A percentile compares a stretch with the other conserved stretches of the same genome.
These are phyloP conservation scores for Cochliopodium minus DNA, from an alignment of 208 protist species.

Conservation along the genomic window DNA sequence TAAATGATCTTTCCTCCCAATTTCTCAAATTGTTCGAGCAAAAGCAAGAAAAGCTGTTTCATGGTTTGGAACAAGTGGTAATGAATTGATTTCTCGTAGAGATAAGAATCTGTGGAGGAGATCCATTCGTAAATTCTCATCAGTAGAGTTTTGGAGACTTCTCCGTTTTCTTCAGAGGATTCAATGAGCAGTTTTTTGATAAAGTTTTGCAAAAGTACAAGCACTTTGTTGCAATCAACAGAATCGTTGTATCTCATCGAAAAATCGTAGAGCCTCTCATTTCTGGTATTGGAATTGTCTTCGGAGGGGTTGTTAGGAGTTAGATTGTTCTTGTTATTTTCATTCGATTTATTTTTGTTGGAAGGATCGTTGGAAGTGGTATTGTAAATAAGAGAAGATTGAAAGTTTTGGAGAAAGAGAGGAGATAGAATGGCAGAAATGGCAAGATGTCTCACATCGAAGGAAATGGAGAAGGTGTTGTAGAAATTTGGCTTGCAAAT, in stretches of 20 bases:
- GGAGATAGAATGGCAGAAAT: constrained; percentile 39
- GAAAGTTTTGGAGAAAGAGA: too few species aligned
- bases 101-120: background rate
- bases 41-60: background rate
- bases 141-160: background rate
- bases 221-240: too few species aligned
- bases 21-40: constrained; percentile 1
- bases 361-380: too few species aligned
- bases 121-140: background rate
- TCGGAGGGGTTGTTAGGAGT: too few species aligned
- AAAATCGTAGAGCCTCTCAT: too few species aligned
- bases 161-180: background rate
- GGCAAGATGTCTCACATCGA: constrained; percentile 28
- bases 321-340: too few species aligned
- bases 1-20: constrained; percentile 4
- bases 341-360: too few species aligned
- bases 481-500: constrained; percentile 31
- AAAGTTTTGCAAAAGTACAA: constrained; percentile 9
- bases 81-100: constrained; percentile 1
- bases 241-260: too few species aligned
- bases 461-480: constrained; percentile 31
- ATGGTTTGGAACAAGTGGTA: background rate
- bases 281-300: too few species aligned
- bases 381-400: background rate
- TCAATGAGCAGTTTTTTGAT: constrained; percentile 8